A percentile compares a stretch with the other conserved stretches of the same genome.
phyloP scores from a whole-genome alignment of 2,329 filamentous ascomycete genomes.

The Xylaria sp. region DNA sequence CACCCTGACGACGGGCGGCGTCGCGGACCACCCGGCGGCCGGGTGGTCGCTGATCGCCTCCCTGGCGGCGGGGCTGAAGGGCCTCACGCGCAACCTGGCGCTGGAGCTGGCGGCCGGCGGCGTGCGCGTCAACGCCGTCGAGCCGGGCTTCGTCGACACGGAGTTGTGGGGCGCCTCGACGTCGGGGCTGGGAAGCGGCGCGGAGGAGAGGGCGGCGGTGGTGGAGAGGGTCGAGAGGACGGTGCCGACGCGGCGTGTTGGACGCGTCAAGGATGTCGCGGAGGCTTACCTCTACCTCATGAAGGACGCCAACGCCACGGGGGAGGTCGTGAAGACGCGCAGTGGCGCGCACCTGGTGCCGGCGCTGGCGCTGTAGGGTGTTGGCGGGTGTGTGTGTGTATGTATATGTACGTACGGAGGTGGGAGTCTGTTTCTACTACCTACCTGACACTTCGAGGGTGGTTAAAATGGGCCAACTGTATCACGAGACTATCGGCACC shows the following conservation, averaged over 20 bases:
- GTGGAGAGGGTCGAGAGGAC: slow-evolving; percentile 9
- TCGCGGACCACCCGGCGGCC: slow-evolving; percentile 25
- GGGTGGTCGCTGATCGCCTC: slow-evolving; percentile 30
- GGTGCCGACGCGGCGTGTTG: slow-evolving; percentile 28
- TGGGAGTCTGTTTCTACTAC: background rate
- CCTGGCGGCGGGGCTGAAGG: slow-evolving; percentile 28
- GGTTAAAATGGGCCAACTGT: background rate
- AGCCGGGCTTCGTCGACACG: slow-evolving; percentile 34
- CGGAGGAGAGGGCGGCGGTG: slow-evolving; percentile 15
- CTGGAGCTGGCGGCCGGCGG: slow-evolving; percentile 33
- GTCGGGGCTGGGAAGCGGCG: background rate
- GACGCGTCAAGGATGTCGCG: slow-evolving; percentile 30
- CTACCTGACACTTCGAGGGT: background rate
- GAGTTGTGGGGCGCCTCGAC: slow-evolving; percentile 28
- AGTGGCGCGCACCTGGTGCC: slow-evolving; percentile 29
- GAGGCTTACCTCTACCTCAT: slow-evolving; percentile 37
- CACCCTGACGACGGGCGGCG: slow-evolving; percentile 30
- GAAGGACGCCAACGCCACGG: slow-evolving; percentile 35
- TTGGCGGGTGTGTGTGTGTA: background rate
- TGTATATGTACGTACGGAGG: background rate
- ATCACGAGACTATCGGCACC: too few relatives aligned
- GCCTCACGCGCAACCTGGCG: slow-evolving; percentile 34
- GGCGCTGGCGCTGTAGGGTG: background rate
- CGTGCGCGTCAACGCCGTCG: slow-evolving; percentile 37
- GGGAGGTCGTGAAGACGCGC: slow-evolving; percentile 35